Evolutionary conservation across 148 eudicot species (phyloP), one percentile per base, ranked within the genome.

Genomic region (Rhododendron mucronatum): DNA sequence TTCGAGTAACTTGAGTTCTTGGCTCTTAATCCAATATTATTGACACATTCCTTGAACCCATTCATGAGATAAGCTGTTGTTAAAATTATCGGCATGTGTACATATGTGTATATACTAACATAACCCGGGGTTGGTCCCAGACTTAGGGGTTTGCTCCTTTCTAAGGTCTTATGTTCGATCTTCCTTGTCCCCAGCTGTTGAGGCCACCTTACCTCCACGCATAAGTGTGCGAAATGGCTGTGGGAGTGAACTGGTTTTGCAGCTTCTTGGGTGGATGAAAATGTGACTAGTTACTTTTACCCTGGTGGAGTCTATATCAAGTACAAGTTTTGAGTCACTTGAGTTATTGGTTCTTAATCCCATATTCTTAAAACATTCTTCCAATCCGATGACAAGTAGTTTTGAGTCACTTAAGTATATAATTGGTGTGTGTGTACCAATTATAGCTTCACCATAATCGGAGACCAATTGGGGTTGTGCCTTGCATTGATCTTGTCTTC

Each of bases 1-100:
- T 65, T 65, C 90, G 48, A 85, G 88, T 87, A 65, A 11, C 73
- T 65, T 26, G 30, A 65, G 30, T 11, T n/a, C 73, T 65, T 65
- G 73, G 73, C 26, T 65, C 33, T 65, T 65, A n/a, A 65, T 65
- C 73, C 73, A 10, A 3, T 65, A n/a, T 51, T 80, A 37, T 33
- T 4, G 9, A 80, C 21, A 48, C 53, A 26, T 26, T n/a, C n/a
- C 11, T n/a, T 10, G 10, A 26, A 65, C 9, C 11, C 61, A 18
- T 55, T 55, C 21, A 18, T 55, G 21, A 18, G 61, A 55, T 55
- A 18, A 4, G 61, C 23, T 15, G 7, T 14, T 15, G 18, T 18
- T 53, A 53, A 14, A 53, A 53, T 9, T 9, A 47, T 47, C 1
- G 50, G 50, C 50, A 47, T 9, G 50, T 47, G 50, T 47, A 47